Percentiles rank a stretch among this genome's conserved stretches.
These are phyloP conservation scores for Punica granatum DNA, from an alignment of 345 rosid genomes.

Conservation along the genomic window DNA sequence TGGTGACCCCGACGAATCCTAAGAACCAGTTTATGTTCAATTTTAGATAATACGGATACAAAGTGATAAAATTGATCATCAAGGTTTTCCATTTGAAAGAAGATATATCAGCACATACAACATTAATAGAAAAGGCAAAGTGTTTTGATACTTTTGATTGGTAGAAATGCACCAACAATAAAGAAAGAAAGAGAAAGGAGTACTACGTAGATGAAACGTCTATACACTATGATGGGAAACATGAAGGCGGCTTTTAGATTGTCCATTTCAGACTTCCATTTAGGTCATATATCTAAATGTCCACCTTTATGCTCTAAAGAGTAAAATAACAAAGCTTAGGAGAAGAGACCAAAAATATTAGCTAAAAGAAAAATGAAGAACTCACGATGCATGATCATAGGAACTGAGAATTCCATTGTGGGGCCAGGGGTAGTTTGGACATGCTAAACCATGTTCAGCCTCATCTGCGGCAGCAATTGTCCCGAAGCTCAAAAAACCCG, in stretches of 20 bases:
- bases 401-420: constrained; percentile 94
- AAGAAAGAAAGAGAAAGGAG: not conserved
- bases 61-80: not conserved
- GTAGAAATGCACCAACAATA: not conserved
- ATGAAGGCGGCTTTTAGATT: not conserved
- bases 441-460: constrained; percentile 90
- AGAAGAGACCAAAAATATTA: not conserved
- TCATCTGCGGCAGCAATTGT: constrained; percentile 89
- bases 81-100: not conserved
- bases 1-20: constrained; percentile 99
- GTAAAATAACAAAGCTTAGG: constrained; percentile 8
- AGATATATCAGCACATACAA: not conserved
- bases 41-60: constrained; percentile 1
- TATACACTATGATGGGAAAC: not conserved
- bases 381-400: constrained; percentile 99
- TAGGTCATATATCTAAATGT: not conserved
- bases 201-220: not conserved
- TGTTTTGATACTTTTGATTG: not conserved
- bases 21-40: not conserved
- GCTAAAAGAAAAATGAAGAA: not conserved
- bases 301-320: not conserved
- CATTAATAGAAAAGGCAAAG: not conserved
- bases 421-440: constrained; percentile 97
- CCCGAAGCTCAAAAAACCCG: constrained; percentile 73
- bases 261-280: not conserved